Base-by-base conservation (phyloP, 139 green algal genomes). In the Astrephomene gubernaculifera region DNA sequence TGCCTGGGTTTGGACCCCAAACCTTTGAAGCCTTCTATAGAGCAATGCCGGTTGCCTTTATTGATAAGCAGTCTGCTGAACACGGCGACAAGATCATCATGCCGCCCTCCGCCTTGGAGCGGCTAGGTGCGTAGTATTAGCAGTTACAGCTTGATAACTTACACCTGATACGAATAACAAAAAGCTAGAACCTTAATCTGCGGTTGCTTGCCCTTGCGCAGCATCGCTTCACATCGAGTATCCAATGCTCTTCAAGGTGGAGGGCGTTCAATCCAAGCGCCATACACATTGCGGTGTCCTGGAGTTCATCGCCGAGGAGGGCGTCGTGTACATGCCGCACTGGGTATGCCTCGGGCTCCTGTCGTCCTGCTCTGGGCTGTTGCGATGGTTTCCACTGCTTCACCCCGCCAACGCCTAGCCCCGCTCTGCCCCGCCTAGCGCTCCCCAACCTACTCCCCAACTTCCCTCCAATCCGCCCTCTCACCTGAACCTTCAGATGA, bases 221-320 rank as follows among this genome's bases (percentile, higher is more conserved):
- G 96, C 97, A 19, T 96, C 95, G 0, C 90, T 99, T 52, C 94
- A 98, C 75, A 96, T 99, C 44, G 97, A 99, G 60, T 99, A 99
- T 82, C 98, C 98, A 0, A 99, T 99, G 97, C 94, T 99, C 6
- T 99, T 99, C 89, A 93, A 96, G 41, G 86, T 99, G 21, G 91
- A 95, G 49, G 98, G 97, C 88, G 71, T 87, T 19, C 79, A 78
- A 17, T 91, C 79, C 4, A 90, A 90, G 7, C 90, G 93, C 4
- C 90, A 64, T 24, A 98, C 97, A 4, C 97, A 99, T 91, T 99
- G 97, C 81, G 97, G 97, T 31, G 97, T 99, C 49, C 89, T 99
- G 74, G 97, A 99, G 92, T 99, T 99, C 81, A 86, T 98, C 44
- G 97, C 97, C 2, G 97, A 99, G 44, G 97, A 99, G 78, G 97